Conservation (phyloP, 352 stramenopile species). For the Phytophthora niederhauseri region DNA sequence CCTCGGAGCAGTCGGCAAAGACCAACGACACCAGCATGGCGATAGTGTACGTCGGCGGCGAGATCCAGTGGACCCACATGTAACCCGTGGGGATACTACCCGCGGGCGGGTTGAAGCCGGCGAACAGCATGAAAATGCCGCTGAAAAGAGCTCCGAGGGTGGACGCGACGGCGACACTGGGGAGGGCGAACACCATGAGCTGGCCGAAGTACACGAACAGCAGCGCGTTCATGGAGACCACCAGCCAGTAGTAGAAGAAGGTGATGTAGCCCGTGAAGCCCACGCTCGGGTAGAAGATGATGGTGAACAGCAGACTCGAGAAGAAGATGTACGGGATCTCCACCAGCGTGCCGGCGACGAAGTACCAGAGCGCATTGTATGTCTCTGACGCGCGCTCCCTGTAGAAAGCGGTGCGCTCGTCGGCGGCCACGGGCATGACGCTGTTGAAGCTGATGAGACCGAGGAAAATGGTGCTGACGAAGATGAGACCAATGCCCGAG, state of each 20-base stretch:
- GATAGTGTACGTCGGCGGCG: conserved; percentile 55
- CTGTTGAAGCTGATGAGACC: conserved; percentile 36
- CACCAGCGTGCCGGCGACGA: conserved; percentile 31
- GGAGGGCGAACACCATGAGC: conserved; percentile 18
- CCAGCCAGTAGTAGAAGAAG: no score
- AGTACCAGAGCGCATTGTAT: conserved; percentile 79
- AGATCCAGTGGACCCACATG: conserved; percentile 64
- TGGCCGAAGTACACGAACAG: conserved; percentile 58
- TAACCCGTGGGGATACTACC: conserved; percentile 54
- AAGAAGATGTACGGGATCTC: conserved; percentile 1
- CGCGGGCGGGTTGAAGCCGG: conserved; percentile 59
- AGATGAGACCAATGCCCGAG: conserved; percentile 81
- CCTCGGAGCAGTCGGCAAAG: no score
- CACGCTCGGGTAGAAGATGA: neutral
- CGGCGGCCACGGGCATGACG: conserved; percentile 27
- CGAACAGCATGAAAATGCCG: conserved; percentile 60
- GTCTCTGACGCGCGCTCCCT: conserved; percentile 69
- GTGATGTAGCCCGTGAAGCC: no score
- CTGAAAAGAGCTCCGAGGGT: conserved; percentile 48
- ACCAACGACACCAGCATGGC: conserved; percentile 36
- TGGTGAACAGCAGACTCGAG: neutral
- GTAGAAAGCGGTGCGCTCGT: conserved; percentile 43
- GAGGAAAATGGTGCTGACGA: conserved; percentile 84
- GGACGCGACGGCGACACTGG: conserved; percentile 43
- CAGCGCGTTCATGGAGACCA: conserved; percentile 39